These are phyloP conservation scores for Noccaea bulbosa DNA, from an alignment of 345 rosid genomes.

Conservation along the genomic window DNA sequence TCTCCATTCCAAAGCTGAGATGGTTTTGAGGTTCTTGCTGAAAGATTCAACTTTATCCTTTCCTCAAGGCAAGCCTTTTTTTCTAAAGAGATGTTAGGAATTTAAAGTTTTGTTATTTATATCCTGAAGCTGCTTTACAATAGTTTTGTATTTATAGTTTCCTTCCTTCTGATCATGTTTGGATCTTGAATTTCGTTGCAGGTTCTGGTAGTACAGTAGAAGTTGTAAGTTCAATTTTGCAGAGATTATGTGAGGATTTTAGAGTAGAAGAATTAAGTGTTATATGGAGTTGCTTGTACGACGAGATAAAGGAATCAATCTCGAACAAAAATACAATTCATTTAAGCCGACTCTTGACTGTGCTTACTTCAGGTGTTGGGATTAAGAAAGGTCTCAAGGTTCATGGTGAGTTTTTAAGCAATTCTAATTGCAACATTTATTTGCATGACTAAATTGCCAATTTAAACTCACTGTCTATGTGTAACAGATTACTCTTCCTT, in stretches of 20 bases:
- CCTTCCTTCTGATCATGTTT: background rate
- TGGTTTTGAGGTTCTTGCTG: slow-evolving; percentile 53
- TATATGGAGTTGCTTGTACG: slow-evolving; percentile 60
- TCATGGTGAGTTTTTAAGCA: slow-evolving; percentile 54
- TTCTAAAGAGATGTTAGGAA: background rate
- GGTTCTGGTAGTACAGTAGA: slow-evolving; percentile 56
- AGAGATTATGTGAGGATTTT: slow-evolving; percentile 57
- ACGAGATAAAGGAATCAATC: slow-evolving; percentile 47
- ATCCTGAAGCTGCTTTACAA: background rate
- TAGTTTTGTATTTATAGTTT: too few species aligned
- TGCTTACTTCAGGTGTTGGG: slow-evolving; percentile 55
- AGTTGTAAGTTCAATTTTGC: slow-evolving; percentile 56
- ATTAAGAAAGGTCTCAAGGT: slow-evolving; percentile 45
- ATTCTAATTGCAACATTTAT: background rate
- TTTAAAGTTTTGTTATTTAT: background rate
- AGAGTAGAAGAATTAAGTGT: slow-evolving; percentile 53
- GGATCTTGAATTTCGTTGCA: slow-evolving; percentile 36
- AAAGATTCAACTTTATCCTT: slow-evolving; percentile 49
- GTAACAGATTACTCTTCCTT: slow-evolving; percentile 62
- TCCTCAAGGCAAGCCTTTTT: slow-evolving; percentile 54
- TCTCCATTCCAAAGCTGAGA: slow-evolving; percentile 71
- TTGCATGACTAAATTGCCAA: slow-evolving; percentile 14
- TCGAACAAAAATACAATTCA: slow-evolving; percentile 39
- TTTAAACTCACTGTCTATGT: slow-evolving; percentile 15
- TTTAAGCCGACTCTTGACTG: slow-evolving; percentile 52